Evolutionary conservation across 2,329 filamentous ascomycete genomes (phyloP).

Genomic region (Elsinoe fawcettii): DNA sequence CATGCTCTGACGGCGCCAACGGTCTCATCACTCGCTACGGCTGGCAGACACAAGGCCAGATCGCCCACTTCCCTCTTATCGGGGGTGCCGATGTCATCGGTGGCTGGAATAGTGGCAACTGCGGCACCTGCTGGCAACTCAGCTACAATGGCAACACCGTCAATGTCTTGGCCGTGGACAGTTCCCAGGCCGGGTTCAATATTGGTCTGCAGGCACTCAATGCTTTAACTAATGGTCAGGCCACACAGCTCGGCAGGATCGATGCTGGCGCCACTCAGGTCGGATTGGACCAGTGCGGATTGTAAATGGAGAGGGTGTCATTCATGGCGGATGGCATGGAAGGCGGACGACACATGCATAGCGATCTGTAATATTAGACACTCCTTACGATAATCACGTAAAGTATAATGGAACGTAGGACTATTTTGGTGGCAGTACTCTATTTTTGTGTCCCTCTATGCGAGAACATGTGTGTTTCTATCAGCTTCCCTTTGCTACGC

Average conservation of each 20-base stretch:
- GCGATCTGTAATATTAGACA: conserved; percentile 1
- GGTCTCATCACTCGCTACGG: conserved; percentile 57
- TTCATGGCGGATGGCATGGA: neutral
- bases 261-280: conserved; percentile 35
- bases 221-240: conserved; percentile 40
- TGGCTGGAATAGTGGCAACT: conserved; percentile 42
- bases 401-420: neutral
- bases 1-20: conserved; percentile 62
- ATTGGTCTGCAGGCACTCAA: conserved; percentile 44
- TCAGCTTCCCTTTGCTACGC: too few relatives aligned
- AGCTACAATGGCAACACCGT: conserved; percentile 42
- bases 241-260: conserved; percentile 32
- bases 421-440: neutral
- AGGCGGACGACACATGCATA: neutral
- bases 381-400: neutral
- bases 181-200: conserved; percentile 42
- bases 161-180: conserved; percentile 44
- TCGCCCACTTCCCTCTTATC: conserved; percentile 43
- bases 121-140: conserved; percentile 47
- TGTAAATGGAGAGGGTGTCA: conserved; percentile 14
- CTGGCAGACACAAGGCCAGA: conserved; percentile 44
- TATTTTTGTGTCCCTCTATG: too few relatives aligned
- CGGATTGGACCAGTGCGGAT: conserved; percentile 30
- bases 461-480: too few relatives aligned
- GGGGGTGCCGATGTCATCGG: conserved; percentile 43